A percentile compares a stretch with the other conserved stretches of the same genome.
These are phyloP conservation scores for Aureobasidium subglaciale DNA, from an alignment of 2,329 filamentous ascomycete species.

Conservation along the genomic window DNA sequence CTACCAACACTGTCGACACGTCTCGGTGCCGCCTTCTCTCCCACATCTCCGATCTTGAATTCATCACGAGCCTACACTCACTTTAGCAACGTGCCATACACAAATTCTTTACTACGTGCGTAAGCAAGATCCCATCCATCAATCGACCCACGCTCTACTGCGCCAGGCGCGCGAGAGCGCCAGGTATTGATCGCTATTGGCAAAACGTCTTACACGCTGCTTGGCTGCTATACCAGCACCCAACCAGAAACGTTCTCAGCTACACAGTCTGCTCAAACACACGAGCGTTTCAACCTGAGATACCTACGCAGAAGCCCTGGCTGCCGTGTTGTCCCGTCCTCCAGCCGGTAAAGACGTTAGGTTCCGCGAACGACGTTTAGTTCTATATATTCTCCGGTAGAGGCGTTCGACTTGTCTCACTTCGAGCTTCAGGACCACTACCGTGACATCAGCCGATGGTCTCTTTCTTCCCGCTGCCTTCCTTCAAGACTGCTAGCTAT, in stretches of 20 bases:
- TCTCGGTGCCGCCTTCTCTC: not conserved
- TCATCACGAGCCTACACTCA: too few species aligned
- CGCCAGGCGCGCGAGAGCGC: not conserved
- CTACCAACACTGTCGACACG: too few species aligned
- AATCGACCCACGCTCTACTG: not conserved
- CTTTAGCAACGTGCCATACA: too few species aligned
- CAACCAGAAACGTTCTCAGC: not conserved
- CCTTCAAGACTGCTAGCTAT: not conserved
- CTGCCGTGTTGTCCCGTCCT: not conserved
- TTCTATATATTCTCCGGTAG: not conserved
- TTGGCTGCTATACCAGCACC: not conserved
- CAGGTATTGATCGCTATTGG: not conserved
- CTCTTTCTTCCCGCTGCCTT: not conserved
- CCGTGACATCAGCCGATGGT: not conserved
- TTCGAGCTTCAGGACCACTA: not conserved
- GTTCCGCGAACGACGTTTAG: slow-evolving; percentile 2
- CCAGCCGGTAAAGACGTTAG: not conserved
- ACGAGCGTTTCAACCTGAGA: slow-evolving; percentile 1
- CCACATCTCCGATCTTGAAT: not conserved
- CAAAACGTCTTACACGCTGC: not conserved
- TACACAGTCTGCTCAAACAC: not conserved
- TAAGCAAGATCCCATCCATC: too few species aligned
- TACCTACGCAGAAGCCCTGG: not conserved
- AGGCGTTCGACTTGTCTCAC: slow-evolving; percentile 7
- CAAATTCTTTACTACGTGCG: too few species aligned